Conservation (phyloP, 805 yeast genomes). For the Myxozyma geophila region DNA sequence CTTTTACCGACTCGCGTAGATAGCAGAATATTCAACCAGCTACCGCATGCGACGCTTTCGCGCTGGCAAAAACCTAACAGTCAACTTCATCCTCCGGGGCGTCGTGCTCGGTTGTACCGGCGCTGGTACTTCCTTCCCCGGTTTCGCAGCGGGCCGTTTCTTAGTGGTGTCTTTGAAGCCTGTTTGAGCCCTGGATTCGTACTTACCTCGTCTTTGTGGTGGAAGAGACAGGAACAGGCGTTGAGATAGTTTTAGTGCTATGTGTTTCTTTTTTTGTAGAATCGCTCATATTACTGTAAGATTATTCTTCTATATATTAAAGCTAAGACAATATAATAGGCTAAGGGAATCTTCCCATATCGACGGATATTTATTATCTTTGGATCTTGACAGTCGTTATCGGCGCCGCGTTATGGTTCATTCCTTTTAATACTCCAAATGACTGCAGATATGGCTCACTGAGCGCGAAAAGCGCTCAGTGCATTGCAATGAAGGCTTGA, state of each 20-base stretch:
- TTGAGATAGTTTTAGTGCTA: not conserved
- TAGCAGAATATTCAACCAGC: not conserved
- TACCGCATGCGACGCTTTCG: not conserved
- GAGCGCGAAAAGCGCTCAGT: not conserved
- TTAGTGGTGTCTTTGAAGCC: not conserved
- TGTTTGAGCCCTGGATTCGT: not conserved
- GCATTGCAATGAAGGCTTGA: not conserved
- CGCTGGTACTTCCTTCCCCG: not conserved
- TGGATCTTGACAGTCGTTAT: not conserved
- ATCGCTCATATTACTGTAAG: not conserved
- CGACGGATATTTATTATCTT: not conserved
- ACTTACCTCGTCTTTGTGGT: not conserved
- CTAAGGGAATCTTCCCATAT: not conserved
- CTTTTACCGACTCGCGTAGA: no score
- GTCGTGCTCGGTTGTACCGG: not conserved
- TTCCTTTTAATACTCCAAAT: not conserved
- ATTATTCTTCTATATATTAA: no score
- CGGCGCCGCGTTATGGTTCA: not conserved
- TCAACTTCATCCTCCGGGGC: not conserved
- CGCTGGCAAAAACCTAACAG: not conserved
- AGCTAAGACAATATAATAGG: not conserved
- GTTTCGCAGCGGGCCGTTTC: not conserved
- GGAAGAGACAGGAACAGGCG: not conserved
- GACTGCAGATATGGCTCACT: not conserved
- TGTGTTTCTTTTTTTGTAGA: not conserved